Percentiles rank a stretch among this genome's conserved stretches.
These are phyloP conservation scores for Ogataea methylovora DNA, from an alignment of 805 yeast species.

Conservation along the genomic window DNA sequence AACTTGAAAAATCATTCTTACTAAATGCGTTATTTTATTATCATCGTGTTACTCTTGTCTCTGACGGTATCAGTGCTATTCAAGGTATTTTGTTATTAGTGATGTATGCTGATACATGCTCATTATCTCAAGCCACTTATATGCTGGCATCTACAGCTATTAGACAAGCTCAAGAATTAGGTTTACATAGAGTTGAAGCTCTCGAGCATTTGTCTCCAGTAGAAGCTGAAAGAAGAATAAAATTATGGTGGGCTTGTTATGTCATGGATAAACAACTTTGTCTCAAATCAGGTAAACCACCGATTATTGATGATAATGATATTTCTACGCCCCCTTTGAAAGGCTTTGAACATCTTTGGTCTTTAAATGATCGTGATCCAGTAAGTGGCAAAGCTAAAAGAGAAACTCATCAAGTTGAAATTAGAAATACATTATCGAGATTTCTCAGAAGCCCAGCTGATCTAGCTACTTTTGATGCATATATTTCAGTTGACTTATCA, in stretches of 20 bases:
- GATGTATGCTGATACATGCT: constrained; percentile 25
- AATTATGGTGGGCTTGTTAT: constrained; percentile 44
- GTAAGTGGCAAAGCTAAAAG: not conserved
- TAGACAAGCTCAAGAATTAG: constrained; percentile 49
- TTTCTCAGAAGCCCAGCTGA: not conserved
- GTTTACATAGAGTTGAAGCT: constrained; percentile 45
- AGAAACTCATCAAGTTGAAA: not conserved
- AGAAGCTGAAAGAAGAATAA: constrained; percentile 31
- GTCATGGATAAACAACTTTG: constrained; percentile 37
- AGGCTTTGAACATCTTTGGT: constrained; percentile 17
- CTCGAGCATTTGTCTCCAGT: constrained; percentile 26
- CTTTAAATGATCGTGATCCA: constrained; percentile 1
- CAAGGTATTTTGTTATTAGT: constrained; percentile 45
- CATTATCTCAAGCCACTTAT: constrained; percentile 32
- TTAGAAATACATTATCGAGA: not conserved
- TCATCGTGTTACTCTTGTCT: constrained; percentile 38
- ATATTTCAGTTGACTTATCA: constrained; percentile 15
- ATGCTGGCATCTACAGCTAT: constrained; percentile 38
- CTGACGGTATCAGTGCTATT: constrained; percentile 44
- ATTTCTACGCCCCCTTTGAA: constrained; percentile 24
- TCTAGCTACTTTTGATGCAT: constrained; percentile 7
- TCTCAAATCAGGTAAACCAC: constrained; percentile 41
- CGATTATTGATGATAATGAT: constrained; percentile 35
- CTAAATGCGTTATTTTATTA: constrained; percentile 43
- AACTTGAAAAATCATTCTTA: constrained; percentile 23